These are phyloP conservation scores for Neurospora tetrasperma DNA, from an alignment of 495 filamentous ascomycete genomes.

Conservation along the genomic window DNA sequence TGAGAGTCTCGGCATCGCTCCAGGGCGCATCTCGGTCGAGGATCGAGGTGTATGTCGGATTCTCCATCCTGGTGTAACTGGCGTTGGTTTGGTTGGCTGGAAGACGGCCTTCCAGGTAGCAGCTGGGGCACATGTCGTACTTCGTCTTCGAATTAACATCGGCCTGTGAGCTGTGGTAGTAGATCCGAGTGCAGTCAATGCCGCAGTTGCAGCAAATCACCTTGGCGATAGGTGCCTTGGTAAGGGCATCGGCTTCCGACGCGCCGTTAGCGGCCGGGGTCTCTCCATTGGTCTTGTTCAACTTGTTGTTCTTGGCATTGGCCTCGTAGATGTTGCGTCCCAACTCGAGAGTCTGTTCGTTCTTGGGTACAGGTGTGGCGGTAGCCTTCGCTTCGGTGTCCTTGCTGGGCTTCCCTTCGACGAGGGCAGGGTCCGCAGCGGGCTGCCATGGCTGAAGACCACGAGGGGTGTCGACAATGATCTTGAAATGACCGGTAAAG, in stretches of 20 bases:
- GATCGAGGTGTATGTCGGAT: slow-evolving; percentile 62
- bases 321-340: slow-evolving; percentile 93
- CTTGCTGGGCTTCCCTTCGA: slow-evolving; percentile 58
- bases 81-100: slow-evolving; percentile 59
- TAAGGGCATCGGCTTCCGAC: slow-evolving; percentile 37
- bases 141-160: slow-evolving; percentile 50
- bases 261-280: slow-evolving; percentile 48
- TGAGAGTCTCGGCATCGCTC: slow-evolving; percentile 78
- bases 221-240: slow-evolving; percentile 46
- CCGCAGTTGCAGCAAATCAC: slow-evolving; percentile 84
- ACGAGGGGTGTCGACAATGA: slow-evolving; percentile 85
- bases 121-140: slow-evolving; percentile 81
- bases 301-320: slow-evolving; percentile 74
- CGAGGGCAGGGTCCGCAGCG: slow-evolving; percentile 57
- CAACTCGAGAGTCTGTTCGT: slow-evolving; percentile 78
- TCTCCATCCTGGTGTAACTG: slow-evolving; percentile 81
- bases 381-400: slow-evolving; percentile 63
- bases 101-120: slow-evolving; percentile 71
- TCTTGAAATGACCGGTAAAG: slow-evolving; percentile 93
- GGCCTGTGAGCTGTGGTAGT: slow-evolving; percentile 73
- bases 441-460: slow-evolving; percentile 93
- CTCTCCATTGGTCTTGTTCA: slow-evolving; percentile 66
- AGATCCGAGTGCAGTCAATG: slow-evolving; percentile 82
- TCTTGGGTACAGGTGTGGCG: slow-evolving; percentile 55
- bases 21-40: slow-evolving; percentile 75